Evolutionary conservation across 2,329 filamentous ascomycete species (phyloP), one percentile per base, ranked within the genome.

Genomic region (Zymoseptoria ardabiliae): DNA sequence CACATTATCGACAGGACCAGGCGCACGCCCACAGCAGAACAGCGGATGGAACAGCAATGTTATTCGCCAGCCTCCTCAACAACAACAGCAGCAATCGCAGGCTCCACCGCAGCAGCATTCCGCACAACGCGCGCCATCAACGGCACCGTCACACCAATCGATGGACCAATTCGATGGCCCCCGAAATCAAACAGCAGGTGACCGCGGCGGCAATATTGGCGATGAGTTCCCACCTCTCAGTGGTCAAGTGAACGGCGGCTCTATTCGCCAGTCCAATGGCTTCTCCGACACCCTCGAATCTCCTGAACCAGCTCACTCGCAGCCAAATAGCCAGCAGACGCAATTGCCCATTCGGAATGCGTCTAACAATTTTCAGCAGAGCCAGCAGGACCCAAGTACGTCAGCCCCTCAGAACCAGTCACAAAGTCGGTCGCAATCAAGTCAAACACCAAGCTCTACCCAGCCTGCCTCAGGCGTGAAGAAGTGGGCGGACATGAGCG

Each of bases 171-270:
- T 81, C 65, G 82, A 82, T 48, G 80, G 78, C 35, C 80, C 83
- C 68, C 63, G 64, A 76, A 76, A 53, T 77, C 81, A 66, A 56
- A 57, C 62, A 20, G 59, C 66, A 2, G 54, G 50, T n/a, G 66
- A 70, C 21, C 64, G 62, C 21, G 55, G 59, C 19, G 57, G 53
- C 48, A 79, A 79, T 63, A 82, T 79, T 65, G 82, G 83, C 53
- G 82, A 85, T 17, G 83, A 85, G 57, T 85, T 85, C 60, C 82
- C 82, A 60, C 82, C 83, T n/a, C 71, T 85, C 54, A 79, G 81
- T 56, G 79, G 81, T 53, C 79, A 79, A 57, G 72, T 75, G 20
- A 75, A 78, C 53, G 75, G 76, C 53, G 81, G 83, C n/a, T 71
- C 56, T 11, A 54, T 61, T 17, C 58, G 63, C 19, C 64, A 64